Conservation (phyloP, 1,284 basidiomycete genomes). For the Cutaneotrichosporon cutaneum region DNA sequence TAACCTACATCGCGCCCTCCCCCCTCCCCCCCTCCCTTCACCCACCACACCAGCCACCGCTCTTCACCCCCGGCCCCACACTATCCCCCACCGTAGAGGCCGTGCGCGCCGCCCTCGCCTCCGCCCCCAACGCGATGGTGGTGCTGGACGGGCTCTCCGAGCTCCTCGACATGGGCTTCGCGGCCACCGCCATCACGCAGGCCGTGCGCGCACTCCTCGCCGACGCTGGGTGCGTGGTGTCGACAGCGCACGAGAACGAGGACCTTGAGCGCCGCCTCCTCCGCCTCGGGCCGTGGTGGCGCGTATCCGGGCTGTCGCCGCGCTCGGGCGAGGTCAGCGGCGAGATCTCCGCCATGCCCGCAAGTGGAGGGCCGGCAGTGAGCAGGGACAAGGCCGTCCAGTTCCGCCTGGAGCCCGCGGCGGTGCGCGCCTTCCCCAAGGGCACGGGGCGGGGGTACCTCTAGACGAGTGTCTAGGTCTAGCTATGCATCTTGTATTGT, state of each 20-base stretch:
- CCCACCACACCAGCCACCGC: slow-evolving; percentile 18
- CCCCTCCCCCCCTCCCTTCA: slow-evolving; percentile 36
- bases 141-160: slow-evolving; percentile 47
- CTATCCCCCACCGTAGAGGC: slow-evolving; percentile 34
- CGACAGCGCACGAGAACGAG: slow-evolving; percentile 34
- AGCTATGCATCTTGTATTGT: not conserved
- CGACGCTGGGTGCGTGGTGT: slow-evolving; percentile 26
- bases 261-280: slow-evolving; percentile 36
- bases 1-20: slow-evolving; percentile 34
- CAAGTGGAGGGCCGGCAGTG: not conserved
- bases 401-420: slow-evolving; percentile 47
- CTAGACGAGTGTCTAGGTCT: no score
- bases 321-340: slow-evolving; percentile 50
- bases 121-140: slow-evolving; percentile 25
- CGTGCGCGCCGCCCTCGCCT: not conserved
- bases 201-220: slow-evolving; percentile 41
- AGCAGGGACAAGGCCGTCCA: slow-evolving; percentile 40
- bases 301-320: slow-evolving; percentile 42
- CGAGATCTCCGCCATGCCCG: slow-evolving; percentile 29
- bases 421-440: slow-evolving; percentile 51
- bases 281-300: slow-evolving; percentile 43
- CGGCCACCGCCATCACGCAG: slow-evolving; percentile 26
- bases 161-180: slow-evolving; percentile 38
- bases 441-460: slow-evolving; percentile 53
- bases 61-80: slow-evolving; percentile 32